Conservation (phyloP, 768 basidiomycete genomes). For the Crepidotus variabilis region DNA sequence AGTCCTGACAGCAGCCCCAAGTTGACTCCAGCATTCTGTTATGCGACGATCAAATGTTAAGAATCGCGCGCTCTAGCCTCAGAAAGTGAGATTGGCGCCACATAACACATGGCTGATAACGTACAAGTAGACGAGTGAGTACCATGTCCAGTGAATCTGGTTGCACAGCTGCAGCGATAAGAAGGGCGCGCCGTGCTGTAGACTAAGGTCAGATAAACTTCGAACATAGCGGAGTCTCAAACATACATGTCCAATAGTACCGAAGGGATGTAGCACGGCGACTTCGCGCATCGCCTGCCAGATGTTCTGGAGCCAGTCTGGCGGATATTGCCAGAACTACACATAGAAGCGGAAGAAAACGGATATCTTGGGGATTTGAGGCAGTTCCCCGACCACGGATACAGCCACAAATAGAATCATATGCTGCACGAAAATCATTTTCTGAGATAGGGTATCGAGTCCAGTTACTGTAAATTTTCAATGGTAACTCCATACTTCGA, state of each 20-base stretch:
- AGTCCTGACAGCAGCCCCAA: slow-evolving; percentile 89
- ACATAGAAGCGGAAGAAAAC: slow-evolving; percentile 89
- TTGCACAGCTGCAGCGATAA: slow-evolving; percentile 92
- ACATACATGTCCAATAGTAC: slow-evolving; percentile 91
- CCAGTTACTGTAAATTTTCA: slow-evolving; percentile 66
- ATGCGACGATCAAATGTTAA: slow-evolving; percentile 77
- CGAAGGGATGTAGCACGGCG: slow-evolving; percentile 78
- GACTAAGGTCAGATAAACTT: slow-evolving; percentile 12
- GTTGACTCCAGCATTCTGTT: slow-evolving; percentile 94
- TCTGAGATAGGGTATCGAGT: slow-evolving; percentile 91
- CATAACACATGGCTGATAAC: slow-evolving; percentile 24
- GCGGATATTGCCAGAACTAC: slow-evolving; percentile 88
- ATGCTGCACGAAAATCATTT: slow-evolving; percentile 71
- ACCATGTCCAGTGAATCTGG: slow-evolving; percentile 91
- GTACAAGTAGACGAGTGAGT: slow-evolving; percentile 83
- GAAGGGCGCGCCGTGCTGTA: slow-evolving; percentile 77
- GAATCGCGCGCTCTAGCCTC: slow-evolving; percentile 47
- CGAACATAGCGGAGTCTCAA: background rate
- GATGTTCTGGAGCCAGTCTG: slow-evolving; percentile 78
- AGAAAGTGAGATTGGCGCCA: background rate
- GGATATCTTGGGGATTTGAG: slow-evolving; percentile 71
- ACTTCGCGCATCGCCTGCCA: slow-evolving; percentile 75
- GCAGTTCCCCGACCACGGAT: slow-evolving; percentile 55
- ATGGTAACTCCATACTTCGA: slow-evolving; percentile 9
- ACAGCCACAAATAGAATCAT: slow-evolving; percentile 58